Evolutionary conservation across 2,329 filamentous ascomycete genomes (phyloP), one percentile per base, ranked within the genome.

Genomic region (Drechslerella dactyloides): DNA sequence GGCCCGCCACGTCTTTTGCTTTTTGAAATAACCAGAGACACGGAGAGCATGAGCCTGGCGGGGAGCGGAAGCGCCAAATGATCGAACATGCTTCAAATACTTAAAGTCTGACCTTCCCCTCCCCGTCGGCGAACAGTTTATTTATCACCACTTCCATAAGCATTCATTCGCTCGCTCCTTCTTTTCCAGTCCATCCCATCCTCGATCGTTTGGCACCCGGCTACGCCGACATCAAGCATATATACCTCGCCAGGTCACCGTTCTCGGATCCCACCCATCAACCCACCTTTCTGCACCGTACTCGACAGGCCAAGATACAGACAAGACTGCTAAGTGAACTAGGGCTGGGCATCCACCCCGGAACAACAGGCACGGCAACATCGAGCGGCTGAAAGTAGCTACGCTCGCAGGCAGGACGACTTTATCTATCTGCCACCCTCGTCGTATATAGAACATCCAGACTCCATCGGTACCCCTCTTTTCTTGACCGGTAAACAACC

Each of bases 371-470:
- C 58, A 35, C 35, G 44, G 17, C 64, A 44, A 30, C 23, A 51
- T 64, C 65, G 53, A 70, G 65, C 65, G 59, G 65, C 65, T 70
- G 65, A 59, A 66, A 58, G 56, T 62, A 57, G 27, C 13, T 50
- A 10, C 44, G 37, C n/a, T 17, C 35, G 27, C 19, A 48, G n/a
- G 42, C 54, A 63, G 63, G 63, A 70, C 66, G 66, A 64, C 59
- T 60, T 63, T 70, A 63, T 52, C 58, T 64, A 70, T 44, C 66
- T 58, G 48, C 60, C 48, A 21, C 17, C 23, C 33, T n/a, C 27
- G n/a, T 35, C 17, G 53, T 21, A 50, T 19, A 50, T n/a, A n/a
- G n/a, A 11, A 50, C 15, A 50, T 50, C 15, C 19, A 15, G 4
- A 50, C n/a, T n/a, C n/a, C 19, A 50, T 50, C 17, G 17, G 15